Base-by-base conservation (phyloP, 2,329 filamentous ascomycete species). In the Ceratocystis lukuohia region DNA sequence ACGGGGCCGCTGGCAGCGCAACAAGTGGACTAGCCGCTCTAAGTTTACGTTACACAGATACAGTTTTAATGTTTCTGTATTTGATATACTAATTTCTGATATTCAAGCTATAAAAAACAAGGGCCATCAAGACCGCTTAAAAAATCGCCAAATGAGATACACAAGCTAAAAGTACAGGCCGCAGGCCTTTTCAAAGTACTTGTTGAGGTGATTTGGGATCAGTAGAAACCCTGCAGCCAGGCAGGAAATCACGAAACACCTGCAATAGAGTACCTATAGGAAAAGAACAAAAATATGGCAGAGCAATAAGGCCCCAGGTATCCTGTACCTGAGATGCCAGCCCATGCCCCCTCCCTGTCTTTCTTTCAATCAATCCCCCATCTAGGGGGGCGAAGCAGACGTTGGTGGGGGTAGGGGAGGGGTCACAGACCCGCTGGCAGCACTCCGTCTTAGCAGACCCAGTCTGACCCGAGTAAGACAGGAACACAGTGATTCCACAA, bases 391-490 rank as follows among this genome's bases (percentile, higher is more conserved):
- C 4, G 37, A 41, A 41, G 37, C 37, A 41, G 37, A 41, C 37
- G 3, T 15, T 41, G 37, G 3, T 12, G 37, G 37, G 12, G 37
- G 12, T 5, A 12, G 25, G 25, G 28, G 59, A 22, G 30, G 20
- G 41, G 45, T 28, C 44, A 2, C 41, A 48, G 61, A 46, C 61
- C 45, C 12, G 28, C 61, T 63, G 41, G 61, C 61, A 25, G 10
- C 12, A 25, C 61, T 50, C 59, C 33, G 28, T 46, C 44, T 50
- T 45, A 20, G 61, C 61, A 63, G 61, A 63, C 61, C 46, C 61
- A 46, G 61, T 63, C 61, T 63, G 61, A 63, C 41, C 61, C 41
- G 20, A 48, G 61, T 57, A 59, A 66, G 59, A 64, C 44, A 45
- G 45, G 61, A 64, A 50, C 22, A 2, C 53, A 5, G n/a, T 12